Percentiles rank a stretch among this genome's conserved stretches.
Conservation (phyloP, 306 rosid species). For the Malus domestica region DNA sequence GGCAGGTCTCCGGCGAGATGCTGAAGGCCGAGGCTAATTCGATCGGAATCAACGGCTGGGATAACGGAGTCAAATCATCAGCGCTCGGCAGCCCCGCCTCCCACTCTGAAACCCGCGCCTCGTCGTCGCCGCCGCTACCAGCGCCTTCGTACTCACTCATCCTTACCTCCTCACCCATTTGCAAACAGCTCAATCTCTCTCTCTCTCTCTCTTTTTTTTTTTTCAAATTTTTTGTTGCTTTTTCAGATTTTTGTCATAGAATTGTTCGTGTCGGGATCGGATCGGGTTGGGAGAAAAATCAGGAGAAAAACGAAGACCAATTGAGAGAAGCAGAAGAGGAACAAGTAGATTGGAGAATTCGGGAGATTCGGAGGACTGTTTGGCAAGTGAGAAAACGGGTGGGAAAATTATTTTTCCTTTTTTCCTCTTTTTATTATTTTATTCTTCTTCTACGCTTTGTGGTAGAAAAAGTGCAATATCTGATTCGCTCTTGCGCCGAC, state of each 20-base stretch:
- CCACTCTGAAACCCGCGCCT: slow-evolving; percentile 56
- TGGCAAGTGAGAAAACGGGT: slow-evolving; percentile 14
- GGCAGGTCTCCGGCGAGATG: slow-evolving; percentile 61
- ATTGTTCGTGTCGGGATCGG: slow-evolving; percentile 11
- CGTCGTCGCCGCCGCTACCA: slow-evolving; percentile 14
- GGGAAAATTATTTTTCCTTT: background rate
- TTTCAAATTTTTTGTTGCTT: background rate
- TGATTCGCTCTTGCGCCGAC: slow-evolving; percentile 31
- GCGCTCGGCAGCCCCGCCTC: slow-evolving; percentile 60
- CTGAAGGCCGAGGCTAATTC: slow-evolving; percentile 85
- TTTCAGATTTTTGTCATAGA: background rate
- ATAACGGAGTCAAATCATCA: slow-evolving; percentile 63
- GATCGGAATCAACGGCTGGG: slow-evolving; percentile 59
- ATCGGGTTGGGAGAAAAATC: slow-evolving; percentile 15
- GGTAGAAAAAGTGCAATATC: slow-evolving; percentile 35
- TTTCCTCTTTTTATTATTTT: background rate
- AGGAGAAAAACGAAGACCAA: slow-evolving; percentile 3
- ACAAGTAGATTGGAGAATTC: slow-evolving; percentile 23
- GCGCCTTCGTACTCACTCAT: slow-evolving; percentile 34
- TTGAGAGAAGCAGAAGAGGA: background rate
- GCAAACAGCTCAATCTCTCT: background rate
- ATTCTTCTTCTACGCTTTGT: background rate
- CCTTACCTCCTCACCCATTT: slow-evolving; percentile 75
- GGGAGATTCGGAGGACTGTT: slow-evolving; percentile 16
- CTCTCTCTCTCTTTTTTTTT: background rate